Conservation (phyloP, 352 stramenopile species). For the Globisporangium apiculatum region DNA sequence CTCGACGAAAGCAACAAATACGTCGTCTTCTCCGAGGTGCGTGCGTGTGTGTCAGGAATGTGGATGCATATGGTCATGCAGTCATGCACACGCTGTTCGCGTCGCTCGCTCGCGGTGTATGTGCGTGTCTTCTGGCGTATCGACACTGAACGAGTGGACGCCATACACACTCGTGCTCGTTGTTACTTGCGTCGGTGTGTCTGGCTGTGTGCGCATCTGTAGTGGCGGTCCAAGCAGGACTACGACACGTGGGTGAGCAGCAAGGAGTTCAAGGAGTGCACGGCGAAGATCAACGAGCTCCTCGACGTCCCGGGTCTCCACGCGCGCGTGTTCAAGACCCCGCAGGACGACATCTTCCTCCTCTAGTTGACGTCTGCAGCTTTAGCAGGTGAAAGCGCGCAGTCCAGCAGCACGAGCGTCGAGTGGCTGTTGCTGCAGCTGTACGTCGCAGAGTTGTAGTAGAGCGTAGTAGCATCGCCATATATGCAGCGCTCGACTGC, state of each 20-base stretch:
- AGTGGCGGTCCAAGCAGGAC: constrained; percentile 77
- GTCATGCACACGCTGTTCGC: too few species aligned
- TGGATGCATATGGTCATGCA: too few species aligned
- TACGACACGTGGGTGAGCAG: constrained; percentile 77
- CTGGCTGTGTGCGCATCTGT: not conserved
- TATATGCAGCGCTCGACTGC: too few species aligned
- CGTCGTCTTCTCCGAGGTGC: constrained; percentile 83
- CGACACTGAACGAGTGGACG: not conserved
- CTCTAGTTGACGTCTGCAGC: constrained; percentile 23
- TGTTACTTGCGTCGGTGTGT: not conserved
- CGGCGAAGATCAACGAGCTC: constrained; percentile 77
- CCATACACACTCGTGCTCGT: constrained; percentile 1
- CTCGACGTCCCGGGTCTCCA: constrained; percentile 77
- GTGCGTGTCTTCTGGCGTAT: not conserved
- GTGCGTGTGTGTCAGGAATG: not conserved
- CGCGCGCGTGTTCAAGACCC: constrained; percentile 73
- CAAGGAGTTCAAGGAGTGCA: constrained; percentile 74
- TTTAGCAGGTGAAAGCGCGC: not conserved
- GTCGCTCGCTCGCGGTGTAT: not conserved
- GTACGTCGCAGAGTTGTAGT: too few species aligned
- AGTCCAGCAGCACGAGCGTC: not conserved
- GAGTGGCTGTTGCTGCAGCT: too few species aligned
- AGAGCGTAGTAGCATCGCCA: too few species aligned
- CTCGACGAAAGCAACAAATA: constrained; percentile 82
- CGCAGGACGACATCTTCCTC: constrained; percentile 81